phyloP scores from a whole-genome alignment of 768 basidiomycete genomes.

The Lactarius hengduanensis region DNA sequence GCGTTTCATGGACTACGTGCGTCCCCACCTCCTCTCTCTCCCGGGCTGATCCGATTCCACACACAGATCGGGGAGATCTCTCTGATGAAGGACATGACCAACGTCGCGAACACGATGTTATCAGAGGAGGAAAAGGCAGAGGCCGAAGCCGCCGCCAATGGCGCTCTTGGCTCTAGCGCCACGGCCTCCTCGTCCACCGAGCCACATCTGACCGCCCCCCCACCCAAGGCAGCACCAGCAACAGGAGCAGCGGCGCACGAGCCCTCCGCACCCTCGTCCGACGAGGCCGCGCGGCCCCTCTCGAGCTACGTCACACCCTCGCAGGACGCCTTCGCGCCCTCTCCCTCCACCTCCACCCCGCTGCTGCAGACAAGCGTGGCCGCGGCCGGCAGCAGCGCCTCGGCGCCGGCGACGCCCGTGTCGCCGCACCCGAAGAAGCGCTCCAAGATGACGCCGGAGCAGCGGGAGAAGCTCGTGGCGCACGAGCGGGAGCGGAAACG shows the following conservation, averaged over 20 bases:
- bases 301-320: not conserved
- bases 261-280: constrained; percentile 2
- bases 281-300: not conserved
- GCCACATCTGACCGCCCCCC: constrained; percentile 6
- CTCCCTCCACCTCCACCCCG: not conserved
- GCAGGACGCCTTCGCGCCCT: too few relatives aligned
- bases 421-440: constrained; percentile 37
- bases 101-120: constrained; percentile 82
- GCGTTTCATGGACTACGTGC: constrained; percentile 82
- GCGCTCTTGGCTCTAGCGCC: constrained; percentile 28
- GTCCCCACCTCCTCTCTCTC: constrained; percentile 33
- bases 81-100: constrained; percentile 91
- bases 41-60: constrained; percentile 13
- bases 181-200: constrained; percentile 14
- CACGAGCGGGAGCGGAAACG: constrained; percentile 80
- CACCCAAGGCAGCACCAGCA: constrained; percentile 6
- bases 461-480: constrained; percentile 77
- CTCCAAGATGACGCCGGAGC: constrained; percentile 72
- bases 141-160: constrained; percentile 33
- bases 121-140: constrained; percentile 91
- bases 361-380: not conserved
- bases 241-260: not conserved
- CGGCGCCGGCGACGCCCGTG: constrained; percentile 14
- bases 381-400: constrained; percentile 17
- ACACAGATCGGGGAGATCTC: constrained; percentile 96